phyloP scores from a whole-genome alignment of 1,139 yeast species.

The Casaregolazyma lundiana region DNA sequence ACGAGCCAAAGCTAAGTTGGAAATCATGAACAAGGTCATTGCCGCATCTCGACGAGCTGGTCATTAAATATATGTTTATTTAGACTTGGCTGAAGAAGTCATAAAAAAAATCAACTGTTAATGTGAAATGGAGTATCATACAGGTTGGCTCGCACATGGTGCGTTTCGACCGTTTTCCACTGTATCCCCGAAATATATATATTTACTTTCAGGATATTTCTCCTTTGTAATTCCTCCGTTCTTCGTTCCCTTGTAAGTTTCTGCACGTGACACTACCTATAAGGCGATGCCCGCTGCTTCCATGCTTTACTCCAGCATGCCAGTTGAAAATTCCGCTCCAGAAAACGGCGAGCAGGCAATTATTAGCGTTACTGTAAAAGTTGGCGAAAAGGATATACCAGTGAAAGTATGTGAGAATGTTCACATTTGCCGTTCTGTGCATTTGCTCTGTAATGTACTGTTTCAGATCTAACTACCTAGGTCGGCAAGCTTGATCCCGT shows the following conservation, averaged over 20 bases:
- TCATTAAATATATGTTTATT: slow-evolving; percentile 21
- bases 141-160: too few species aligned
- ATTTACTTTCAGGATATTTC: neutral
- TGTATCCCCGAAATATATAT: neutral
- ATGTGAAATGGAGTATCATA: slow-evolving; percentile 1
- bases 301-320: neutral
- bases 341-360: slow-evolving; percentile 1
- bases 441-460: neutral
- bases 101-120: slow-evolving; percentile 5
- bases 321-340: slow-evolving; percentile 2
- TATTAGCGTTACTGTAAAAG: slow-evolving; percentile 4
- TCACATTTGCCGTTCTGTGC: neutral
- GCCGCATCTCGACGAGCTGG: slow-evolving; percentile 88
- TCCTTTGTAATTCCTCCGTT: neutral
- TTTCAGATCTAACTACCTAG: slow-evolving; percentile 9
- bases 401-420: slow-evolving; percentile 4
- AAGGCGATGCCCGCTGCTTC: too few species aligned
- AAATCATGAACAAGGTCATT: slow-evolving; percentile 94
- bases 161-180: too few species aligned
- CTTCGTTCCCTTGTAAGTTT: neutral
- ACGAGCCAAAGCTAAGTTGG: slow-evolving; percentile 99
- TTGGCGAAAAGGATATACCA: neutral
- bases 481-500: slow-evolving; percentile 41
- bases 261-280: neutral
- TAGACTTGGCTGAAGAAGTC: slow-evolving; percentile 7